Percentiles rank a stretch among this genome's conserved stretches.
Evolutionary conservation across 2,329 filamentous ascomycete species (phyloP).

Genomic region (Amesomyces nigricolor): DNA sequence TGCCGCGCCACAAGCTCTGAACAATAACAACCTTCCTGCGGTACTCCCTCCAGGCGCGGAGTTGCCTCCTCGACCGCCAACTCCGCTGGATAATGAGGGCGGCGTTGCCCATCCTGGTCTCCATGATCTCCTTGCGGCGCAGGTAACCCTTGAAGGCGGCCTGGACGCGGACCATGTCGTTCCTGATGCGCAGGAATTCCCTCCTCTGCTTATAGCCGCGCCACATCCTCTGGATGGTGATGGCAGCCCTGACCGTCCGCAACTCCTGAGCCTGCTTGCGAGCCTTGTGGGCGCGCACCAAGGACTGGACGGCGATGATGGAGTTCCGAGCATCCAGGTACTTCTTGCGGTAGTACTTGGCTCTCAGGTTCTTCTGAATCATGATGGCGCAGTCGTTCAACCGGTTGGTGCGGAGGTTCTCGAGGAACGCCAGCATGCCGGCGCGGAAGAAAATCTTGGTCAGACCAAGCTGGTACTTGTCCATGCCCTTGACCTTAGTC

Average conservation of each 20-base stretch:
- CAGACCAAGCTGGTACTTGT: conserved; percentile 95
- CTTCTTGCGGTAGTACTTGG: conserved; percentile 88
- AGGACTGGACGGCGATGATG: conserved; percentile 74
- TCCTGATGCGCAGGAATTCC: conserved; percentile 69
- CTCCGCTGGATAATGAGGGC: conserved; percentile 83
- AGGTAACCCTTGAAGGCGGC: conserved; percentile 88
- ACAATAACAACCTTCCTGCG: conserved; percentile 83
- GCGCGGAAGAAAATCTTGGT: conserved; percentile 99
- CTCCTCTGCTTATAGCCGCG: conserved; percentile 86
- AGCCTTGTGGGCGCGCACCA: conserved; percentile 70
- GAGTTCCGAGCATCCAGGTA: conserved; percentile 83
- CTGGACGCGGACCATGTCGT: conserved; percentile 82
- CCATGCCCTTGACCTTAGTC: conserved; percentile 64
- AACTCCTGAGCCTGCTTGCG: conserved; percentile 73
- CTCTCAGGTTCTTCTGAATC: conserved; percentile 96
- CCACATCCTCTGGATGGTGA: conserved; percentile 93
- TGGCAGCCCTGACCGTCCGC: conserved; percentile 78
- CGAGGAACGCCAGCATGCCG: conserved; percentile 96
- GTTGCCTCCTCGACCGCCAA: conserved; percentile 75
- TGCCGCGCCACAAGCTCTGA: conserved; percentile 90
- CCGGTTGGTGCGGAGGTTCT: conserved; percentile 84
- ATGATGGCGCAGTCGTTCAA: conserved; percentile 92
- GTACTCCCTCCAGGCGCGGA: conserved; percentile 80
- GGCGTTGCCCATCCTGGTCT: conserved; percentile 88
- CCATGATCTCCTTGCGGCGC: conserved; percentile 84